These are phyloP conservation scores for Hysterangium stoloniferum DNA, from an alignment of 768 basidiomycete genomes.

Conservation along the genomic window DNA sequence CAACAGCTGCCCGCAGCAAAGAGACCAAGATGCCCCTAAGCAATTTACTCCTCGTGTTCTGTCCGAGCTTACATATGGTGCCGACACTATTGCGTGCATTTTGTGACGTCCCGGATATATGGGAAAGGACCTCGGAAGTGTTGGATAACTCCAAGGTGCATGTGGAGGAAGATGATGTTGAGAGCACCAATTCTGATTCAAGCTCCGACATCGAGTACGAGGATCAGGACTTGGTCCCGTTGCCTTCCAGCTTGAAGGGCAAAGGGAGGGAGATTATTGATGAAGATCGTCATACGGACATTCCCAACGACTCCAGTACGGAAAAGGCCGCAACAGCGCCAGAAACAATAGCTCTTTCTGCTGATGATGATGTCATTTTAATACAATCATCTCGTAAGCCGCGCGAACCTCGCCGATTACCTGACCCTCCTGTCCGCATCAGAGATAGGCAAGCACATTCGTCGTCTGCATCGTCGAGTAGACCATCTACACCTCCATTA, in stretches of 20 bases:
- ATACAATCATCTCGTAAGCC: constrained; percentile 24
- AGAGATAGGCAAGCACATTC: constrained; percentile 25
- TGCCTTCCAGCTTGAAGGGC: not conserved
- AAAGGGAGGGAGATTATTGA: not conserved
- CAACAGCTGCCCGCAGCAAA: constrained; percentile 56
- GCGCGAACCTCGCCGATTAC: constrained; percentile 44
- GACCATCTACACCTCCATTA: constrained; percentile 12
- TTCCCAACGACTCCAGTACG: no score
- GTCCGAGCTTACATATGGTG: constrained; percentile 77
- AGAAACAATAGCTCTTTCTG: constrained; percentile 15
- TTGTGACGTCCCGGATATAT: constrained; percentile 64
- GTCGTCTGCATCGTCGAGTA: constrained; percentile 18
- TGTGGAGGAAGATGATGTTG: constrained; percentile 4
- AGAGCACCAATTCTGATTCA: not conserved
- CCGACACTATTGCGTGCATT: constrained; percentile 64
- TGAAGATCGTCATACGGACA: not conserved
- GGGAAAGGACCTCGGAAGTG: constrained; percentile 34
- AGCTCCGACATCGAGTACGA: not conserved
- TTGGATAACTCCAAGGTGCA: constrained; percentile 19
- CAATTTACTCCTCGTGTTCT: constrained; percentile 82
- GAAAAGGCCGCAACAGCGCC: not conserved
- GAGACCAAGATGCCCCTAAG: constrained; percentile 91
- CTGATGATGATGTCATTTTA: no score
- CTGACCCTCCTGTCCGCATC: not conserved
- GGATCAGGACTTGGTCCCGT: not conserved